These are phyloP conservation scores for Volvox reticuliferus DNA, from an alignment of 139 green algal species.

Conservation along the genomic window DNA sequence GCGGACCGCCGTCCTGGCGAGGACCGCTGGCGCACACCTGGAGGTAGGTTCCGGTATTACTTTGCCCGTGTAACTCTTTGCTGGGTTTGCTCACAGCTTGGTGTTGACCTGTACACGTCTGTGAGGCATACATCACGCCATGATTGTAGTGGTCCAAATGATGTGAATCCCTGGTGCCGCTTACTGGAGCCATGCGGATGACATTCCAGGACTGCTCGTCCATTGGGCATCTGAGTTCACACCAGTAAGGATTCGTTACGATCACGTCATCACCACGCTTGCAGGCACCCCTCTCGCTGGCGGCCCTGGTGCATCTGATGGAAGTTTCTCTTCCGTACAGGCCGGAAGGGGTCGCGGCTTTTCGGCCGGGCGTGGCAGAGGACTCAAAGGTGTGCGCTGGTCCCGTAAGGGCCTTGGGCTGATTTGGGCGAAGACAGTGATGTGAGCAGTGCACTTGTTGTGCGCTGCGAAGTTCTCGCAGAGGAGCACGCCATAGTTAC, in stretches of 20 bases:
- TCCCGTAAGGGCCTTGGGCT: background rate
- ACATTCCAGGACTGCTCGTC: too few relatives aligned
- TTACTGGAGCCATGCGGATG: too few relatives aligned
- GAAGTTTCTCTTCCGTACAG: conserved; percentile 4
- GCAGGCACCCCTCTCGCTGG: background rate
- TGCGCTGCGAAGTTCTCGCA: too few relatives aligned
- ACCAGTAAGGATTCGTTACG: background rate
- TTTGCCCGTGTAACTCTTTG: too few relatives aligned
- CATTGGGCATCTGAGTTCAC: background rate
- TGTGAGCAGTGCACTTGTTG: background rate
- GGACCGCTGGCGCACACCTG: conserved; percentile 29
- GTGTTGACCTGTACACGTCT: too few relatives aligned
- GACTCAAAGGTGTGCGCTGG: conserved; percentile 33
- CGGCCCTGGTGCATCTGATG: background rate
- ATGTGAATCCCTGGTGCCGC: too few relatives aligned
- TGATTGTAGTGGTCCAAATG: too few relatives aligned
- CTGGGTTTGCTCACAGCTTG: too few relatives aligned
- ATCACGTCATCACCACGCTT: background rate
- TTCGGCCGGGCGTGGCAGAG: conserved; percentile 29
- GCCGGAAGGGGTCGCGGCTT: conserved; percentile 36
- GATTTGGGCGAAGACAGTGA: too few relatives aligned
- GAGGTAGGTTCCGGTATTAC: background rate
- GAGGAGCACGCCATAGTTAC: too few relatives aligned
- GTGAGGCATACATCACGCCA: too few relatives aligned
- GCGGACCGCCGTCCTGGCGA: conserved; percentile 4